phyloP scores from a whole-genome alignment of 306 rosid genomes.

The Dryas octopetala region DNA sequence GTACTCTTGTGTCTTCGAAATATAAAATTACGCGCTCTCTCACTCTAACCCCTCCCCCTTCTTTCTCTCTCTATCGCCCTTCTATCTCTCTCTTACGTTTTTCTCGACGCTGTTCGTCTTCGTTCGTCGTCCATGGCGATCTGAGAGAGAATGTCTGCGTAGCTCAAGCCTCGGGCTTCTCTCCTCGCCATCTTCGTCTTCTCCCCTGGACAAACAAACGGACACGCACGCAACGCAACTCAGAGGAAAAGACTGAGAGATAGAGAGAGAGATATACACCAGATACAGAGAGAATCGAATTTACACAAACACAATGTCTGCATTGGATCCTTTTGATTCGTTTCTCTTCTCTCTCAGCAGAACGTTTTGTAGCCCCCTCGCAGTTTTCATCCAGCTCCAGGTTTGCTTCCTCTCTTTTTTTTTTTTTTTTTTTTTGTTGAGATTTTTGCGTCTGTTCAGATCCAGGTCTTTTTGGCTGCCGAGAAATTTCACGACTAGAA shows the following conservation, averaged over 20 bases:
- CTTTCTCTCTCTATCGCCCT: background rate
- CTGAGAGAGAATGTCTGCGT: slow-evolving; percentile 30
- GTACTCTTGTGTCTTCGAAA: slow-evolving; percentile 16
- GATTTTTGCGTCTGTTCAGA: slow-evolving; percentile 22
- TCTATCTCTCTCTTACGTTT: slow-evolving; percentile 6
- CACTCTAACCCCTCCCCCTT: background rate
- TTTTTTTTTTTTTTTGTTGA: background rate
- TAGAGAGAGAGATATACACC: background rate
- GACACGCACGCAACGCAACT: too few relatives aligned
- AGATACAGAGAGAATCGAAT: background rate
- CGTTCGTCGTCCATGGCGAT: slow-evolving; percentile 33
- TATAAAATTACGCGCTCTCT: slow-evolving; percentile 36
- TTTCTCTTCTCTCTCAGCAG: slow-evolving; percentile 68
- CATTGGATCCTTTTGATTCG: slow-evolving; percentile 65
- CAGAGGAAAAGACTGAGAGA: background rate
- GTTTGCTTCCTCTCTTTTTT: slow-evolving; percentile 28
- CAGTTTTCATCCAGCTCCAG: slow-evolving; percentile 78
- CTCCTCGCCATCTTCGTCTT: background rate
- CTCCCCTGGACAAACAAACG: background rate
- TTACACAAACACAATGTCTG: slow-evolving; percentile 37
- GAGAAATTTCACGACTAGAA: background rate
- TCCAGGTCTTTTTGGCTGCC: slow-evolving; percentile 22
- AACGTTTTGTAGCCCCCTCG: slow-evolving; percentile 46
- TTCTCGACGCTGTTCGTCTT: slow-evolving; percentile 10
- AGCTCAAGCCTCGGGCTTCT: background rate